Evolutionary conservation across 345 rosid genomes (phyloP).

Genomic region (Leavenworthia alabamica): DNA sequence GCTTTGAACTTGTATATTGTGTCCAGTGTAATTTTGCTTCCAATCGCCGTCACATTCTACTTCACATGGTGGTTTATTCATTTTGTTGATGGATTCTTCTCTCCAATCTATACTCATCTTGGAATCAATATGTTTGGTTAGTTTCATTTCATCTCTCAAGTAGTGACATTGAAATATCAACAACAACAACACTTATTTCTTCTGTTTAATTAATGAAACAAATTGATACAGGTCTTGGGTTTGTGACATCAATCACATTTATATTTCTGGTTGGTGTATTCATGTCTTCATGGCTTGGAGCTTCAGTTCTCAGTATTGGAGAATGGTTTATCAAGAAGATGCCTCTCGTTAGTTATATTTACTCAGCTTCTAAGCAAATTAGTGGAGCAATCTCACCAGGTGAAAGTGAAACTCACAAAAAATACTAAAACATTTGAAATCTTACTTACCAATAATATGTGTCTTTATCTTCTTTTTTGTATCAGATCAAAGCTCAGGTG

Average conservation of each 20-base stretch:
- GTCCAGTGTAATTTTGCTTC: constrained; percentile 66
- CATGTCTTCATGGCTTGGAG: constrained; percentile 76
- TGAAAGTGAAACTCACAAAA: constrained; percentile 23
- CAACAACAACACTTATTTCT: not conserved
- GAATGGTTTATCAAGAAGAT: constrained; percentile 80
- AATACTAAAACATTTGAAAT: not conserved
- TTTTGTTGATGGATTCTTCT: constrained; percentile 65
- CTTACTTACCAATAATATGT: not conserved
- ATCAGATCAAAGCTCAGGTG: constrained; percentile 61
- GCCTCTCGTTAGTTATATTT: constrained; percentile 64
- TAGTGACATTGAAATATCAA: not conserved
- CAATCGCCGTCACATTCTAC: constrained; percentile 66
- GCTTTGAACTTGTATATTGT: not conserved
- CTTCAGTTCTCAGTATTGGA: constrained; percentile 62
- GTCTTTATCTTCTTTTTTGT: not conserved
- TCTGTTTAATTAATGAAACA: not conserved
- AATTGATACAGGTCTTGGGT: constrained; percentile 54
- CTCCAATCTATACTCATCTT: constrained; percentile 63
- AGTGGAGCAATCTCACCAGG: constrained; percentile 78
- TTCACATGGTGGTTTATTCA: constrained; percentile 73
- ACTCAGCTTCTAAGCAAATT: constrained; percentile 72
- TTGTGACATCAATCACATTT: constrained; percentile 66
- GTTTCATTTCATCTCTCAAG: constrained; percentile 1
- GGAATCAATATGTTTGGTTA: constrained; percentile 65
- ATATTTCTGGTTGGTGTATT: constrained; percentile 63